Percentiles rank a stretch among this genome's conserved stretches.
Evolutionary conservation across 306 rosid genomes (phyloP).

Genomic region (Mucuna pruriens): DNA sequence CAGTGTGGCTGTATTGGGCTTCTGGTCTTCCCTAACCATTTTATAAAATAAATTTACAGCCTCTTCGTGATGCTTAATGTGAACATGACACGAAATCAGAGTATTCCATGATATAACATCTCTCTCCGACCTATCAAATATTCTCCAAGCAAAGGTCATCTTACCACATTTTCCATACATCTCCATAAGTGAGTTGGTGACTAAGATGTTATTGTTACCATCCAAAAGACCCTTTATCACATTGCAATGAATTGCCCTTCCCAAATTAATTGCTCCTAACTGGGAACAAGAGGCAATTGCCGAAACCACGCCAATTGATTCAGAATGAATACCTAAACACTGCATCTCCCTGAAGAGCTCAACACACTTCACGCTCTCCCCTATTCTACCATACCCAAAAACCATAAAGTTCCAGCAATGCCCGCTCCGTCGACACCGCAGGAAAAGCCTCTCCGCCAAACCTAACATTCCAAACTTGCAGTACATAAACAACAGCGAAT

Average conservation of each 20-base stretch:
- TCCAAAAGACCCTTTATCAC: neutral
- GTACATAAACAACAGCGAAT: conserved; percentile 1
- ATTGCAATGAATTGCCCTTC: conserved; percentile 9
- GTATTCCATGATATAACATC: conserved; percentile 1
- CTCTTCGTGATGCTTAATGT: neutral
- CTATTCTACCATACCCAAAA: neutral
- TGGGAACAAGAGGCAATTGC: neutral
- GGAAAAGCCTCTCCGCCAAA: neutral
- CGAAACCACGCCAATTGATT: neutral
- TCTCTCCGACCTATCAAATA: neutral
- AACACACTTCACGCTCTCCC: neutral
- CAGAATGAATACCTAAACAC: neutral
- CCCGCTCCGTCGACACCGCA: neutral
- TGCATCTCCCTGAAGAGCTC: conserved; percentile 16
- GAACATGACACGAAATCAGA: neutral
- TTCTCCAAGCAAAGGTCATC: neutral
- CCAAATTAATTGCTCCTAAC: neutral
- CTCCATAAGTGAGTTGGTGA: neutral
- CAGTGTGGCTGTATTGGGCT: conserved; percentile 6
- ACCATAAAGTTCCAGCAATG: neutral
- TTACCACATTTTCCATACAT: neutral
- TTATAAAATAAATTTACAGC: neutral
- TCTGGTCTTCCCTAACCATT: neutral
- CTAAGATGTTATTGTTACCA: neutral
- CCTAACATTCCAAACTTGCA: neutral